phyloP scores from a whole-genome alignment of 2,329 filamentous ascomycete genomes.

The Dactylonectria macrodidyma region DNA sequence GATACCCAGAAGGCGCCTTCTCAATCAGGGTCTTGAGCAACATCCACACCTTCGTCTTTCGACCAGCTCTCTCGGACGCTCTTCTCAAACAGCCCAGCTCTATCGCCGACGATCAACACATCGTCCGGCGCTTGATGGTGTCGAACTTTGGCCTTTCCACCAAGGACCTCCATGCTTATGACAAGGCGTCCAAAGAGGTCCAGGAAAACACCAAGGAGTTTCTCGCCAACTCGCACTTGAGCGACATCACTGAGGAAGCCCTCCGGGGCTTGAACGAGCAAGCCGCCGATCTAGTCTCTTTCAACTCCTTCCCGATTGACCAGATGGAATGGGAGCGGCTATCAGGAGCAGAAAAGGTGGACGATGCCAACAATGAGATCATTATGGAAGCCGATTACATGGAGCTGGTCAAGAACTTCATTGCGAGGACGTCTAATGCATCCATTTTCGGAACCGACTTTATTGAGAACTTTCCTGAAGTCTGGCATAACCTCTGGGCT shows the following conservation, averaged over 20 bases:
- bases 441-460: conserved; percentile 59
- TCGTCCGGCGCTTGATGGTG: conserved; percentile 47
- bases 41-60: conserved; percentile 54
- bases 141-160: conserved; percentile 53
- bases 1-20: conserved; percentile 54
- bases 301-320: conserved; percentile 55
- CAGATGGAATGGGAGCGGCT: conserved; percentile 57
- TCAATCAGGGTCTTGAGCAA: conserved; percentile 52
- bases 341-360: conserved; percentile 51
- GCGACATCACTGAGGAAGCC: conserved; percentile 38
- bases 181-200: conserved; percentile 48
- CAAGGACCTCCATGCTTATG: conserved; percentile 51
- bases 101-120: conserved; percentile 45
- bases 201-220: conserved; percentile 47
- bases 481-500: conserved; percentile 56
- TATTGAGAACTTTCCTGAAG: conserved; percentile 57
- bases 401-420: conserved; percentile 54
- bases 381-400: conserved; percentile 54
- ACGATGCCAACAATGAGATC: conserved; percentile 41
- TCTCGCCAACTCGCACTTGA: conserved; percentile 45
- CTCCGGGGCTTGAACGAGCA: conserved; percentile 46
- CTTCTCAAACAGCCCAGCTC: conserved; percentile 50
- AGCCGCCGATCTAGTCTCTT: conserved; percentile 55
- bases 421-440: conserved; percentile 52
- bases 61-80: conserved; percentile 48